Base-by-base conservation (phyloP, 2,329 filamentous ascomycete genomes). In the Lachnellula subtilissima region DNA sequence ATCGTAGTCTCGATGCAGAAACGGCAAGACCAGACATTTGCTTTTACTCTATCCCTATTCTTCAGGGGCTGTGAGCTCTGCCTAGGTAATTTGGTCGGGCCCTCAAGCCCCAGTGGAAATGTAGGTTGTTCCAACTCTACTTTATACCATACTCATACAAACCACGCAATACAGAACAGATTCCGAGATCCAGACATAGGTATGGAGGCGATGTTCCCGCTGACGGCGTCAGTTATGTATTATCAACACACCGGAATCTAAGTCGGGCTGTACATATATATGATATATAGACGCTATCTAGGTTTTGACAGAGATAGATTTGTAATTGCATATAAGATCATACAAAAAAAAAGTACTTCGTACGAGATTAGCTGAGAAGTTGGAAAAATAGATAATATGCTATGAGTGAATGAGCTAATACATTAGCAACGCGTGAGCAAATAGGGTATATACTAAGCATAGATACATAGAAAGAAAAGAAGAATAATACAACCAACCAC, bases 11-110 rank as follows among this genome's bases (percentile, higher is more conserved):
- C 9, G 8, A 17, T 35, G 46, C 5, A 48, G 25, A 23, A 48
- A 48, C 46, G 19, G 25, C 9, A 14, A n/a, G 23, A 25, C 15
- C 35, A 5, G 35, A 2, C 22, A 11, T 11, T 12, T 6, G 12
- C 8, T 9, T 22, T 23, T 7, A 14, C 12, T 23, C 17, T 48
- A 45, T 22, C 45, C 45, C 45, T 22, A 48, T 48, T 48, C 17
- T 48, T 48, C 17, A 5, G 3, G 23, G 7, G 12, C 22, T 25
- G 6, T 25, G 5, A 8, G 0, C 64, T 79, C 15, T 79, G 80
- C 58, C 64, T 68, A 14, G 76, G 74, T 49, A 78, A 77, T 54
- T 72, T 80, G 43, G 19, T 19, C 19, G 19, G 19, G 19, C 19
- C 2, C 19, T 19, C 19, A 2, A 19, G 19, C 19, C 1, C 19